These are phyloP conservation scores for Lipomyces oligophaga DNA, from an alignment of 805 yeast species.

Conservation along the genomic window DNA sequence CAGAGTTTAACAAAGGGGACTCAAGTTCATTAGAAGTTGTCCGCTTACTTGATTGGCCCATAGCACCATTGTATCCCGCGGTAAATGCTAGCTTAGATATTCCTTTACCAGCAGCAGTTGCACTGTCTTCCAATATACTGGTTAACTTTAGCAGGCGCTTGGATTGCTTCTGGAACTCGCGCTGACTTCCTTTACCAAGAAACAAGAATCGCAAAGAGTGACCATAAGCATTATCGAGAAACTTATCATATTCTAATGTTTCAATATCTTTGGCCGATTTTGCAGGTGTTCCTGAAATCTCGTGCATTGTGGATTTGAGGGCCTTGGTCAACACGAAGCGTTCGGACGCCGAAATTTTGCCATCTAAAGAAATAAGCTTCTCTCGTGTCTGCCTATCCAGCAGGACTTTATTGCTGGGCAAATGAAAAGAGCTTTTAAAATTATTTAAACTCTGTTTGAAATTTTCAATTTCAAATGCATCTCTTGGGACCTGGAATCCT, in stretches of 20 bases:
- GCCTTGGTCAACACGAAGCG: slow-evolving; percentile 56
- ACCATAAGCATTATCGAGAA: slow-evolving; percentile 36
- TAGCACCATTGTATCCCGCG: too few relatives aligned
- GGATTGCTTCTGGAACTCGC: not conserved
- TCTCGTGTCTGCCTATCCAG: slow-evolving; percentile 57
- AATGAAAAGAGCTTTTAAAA: slow-evolving; percentile 68
- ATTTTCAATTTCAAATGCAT: slow-evolving; percentile 72
- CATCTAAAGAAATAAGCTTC: slow-evolving; percentile 47
- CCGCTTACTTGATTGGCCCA: too few relatives aligned
- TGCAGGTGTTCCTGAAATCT: slow-evolving; percentile 45
- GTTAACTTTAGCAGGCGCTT: not conserved
- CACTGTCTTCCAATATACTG: not conserved
- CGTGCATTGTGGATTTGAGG: slow-evolving; percentile 71
- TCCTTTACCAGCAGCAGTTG: not conserved
- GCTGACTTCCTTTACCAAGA: slow-evolving; percentile 47
- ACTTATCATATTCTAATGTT: slow-evolving; percentile 38
- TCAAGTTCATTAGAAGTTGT: too few relatives aligned
- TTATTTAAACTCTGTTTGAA: slow-evolving; percentile 65
- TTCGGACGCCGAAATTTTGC: slow-evolving; percentile 42
- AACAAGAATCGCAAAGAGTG: slow-evolving; percentile 41
- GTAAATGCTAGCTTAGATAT: too few relatives aligned
- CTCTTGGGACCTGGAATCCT: slow-evolving; percentile 66
- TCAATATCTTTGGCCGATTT: slow-evolving; percentile 37
- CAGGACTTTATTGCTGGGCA: slow-evolving; percentile 47
- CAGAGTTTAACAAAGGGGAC: too few relatives aligned